Evolutionary conservation across 441 rosid genomes (phyloP), one percentile per base, ranked within the genome.

Genomic region (Capsella rubella): DNA sequence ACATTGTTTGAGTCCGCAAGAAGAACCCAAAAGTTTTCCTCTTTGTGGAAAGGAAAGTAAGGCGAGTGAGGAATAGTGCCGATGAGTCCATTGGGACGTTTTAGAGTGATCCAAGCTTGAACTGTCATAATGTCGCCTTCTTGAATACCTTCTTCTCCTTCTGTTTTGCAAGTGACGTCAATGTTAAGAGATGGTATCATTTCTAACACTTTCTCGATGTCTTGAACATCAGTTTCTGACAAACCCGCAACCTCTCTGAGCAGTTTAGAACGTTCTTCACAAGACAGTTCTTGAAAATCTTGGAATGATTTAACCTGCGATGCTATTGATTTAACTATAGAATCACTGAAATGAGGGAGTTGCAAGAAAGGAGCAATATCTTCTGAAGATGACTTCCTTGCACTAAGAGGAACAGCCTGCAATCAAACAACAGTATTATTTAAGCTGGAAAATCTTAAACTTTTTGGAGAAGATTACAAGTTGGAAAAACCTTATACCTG

Each of bases 361-460:
- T 93, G 99, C 79, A 95, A 75, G 80, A 95, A 95, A 51, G 99
- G 85, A 31, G 96, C 90, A 78, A 78, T 74, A 70, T 95, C 94
- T 82, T 95, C 97, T 46, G 93, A 45, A 56, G 92, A 87, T 79
- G 92, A 52, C 84, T 95, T 95, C 87, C 90, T 91, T n/a, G 90
- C 87, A 87, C 97, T 93, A 61, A 95, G 93, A 76, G 98, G 97
- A 84, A 91, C 95, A 75, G 96, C 98, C 97, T 92, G 87, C 70
- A 58, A 58, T 79, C 15, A 60, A 56, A 34, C 39, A 45, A 12
- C 59, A 72, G 2, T 21, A 21, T 58, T 25, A 53, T 18, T 9
- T 62, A 18, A 12, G 50, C 73, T 31, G 47, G 3, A 47, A 47
- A 32, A 3, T 43, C 16, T 7, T 13, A 11, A n/a, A 21, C 0